Conservation (phyloP, 2,329 filamentous ascomycete genomes). For the Stagonosporopsis chrysanthemi region DNA sequence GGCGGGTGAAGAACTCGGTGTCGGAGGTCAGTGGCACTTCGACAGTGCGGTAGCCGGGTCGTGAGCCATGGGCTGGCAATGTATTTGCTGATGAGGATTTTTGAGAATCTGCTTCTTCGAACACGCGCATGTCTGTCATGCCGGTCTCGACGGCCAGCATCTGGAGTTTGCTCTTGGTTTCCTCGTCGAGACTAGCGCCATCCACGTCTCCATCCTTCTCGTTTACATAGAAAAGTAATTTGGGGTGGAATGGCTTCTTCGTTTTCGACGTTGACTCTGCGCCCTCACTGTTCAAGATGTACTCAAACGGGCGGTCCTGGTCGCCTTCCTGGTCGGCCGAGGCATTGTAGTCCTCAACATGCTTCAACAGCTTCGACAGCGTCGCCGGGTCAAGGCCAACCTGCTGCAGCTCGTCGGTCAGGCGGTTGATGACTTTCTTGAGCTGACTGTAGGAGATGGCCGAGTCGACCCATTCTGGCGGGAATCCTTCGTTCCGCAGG, state of each 20-base stretch:
- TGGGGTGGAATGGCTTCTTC: slow-evolving; percentile 64
- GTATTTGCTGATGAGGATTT: neutral
- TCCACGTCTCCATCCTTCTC: slow-evolving; percentile 71
- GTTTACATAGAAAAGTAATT: slow-evolving; percentile 73
- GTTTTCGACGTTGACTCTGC: slow-evolving; percentile 15
- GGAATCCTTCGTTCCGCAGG: slow-evolving; percentile 76
- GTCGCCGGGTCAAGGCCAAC: slow-evolving; percentile 77
- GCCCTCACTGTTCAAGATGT: slow-evolving; percentile 40
- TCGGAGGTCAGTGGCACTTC: slow-evolving; percentile 81
- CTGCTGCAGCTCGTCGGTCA: slow-evolving; percentile 72
- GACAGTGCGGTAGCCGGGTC: slow-evolving; percentile 56
- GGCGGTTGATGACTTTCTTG: slow-evolving; percentile 87
- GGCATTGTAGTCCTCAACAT: slow-evolving; percentile 48
- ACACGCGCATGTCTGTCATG: slow-evolving; percentile 49
- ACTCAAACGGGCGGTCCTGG: slow-evolving; percentile 46
- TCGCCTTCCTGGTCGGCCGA: slow-evolving; percentile 33
- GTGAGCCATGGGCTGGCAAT: slow-evolving; percentile 12
- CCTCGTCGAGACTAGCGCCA: slow-evolving; percentile 71
- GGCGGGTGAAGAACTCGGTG: slow-evolving; percentile 77
- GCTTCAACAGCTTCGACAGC: slow-evolving; percentile 68
- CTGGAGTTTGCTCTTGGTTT: slow-evolving; percentile 70
- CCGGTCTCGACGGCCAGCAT: slow-evolving; percentile 62
- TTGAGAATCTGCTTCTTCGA: slow-evolving; percentile 26
- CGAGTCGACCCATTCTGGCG: slow-evolving; percentile 72
- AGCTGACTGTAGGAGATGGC: slow-evolving; percentile 85